These are phyloP conservation scores for Colletotrichum sp. DNA, from an alignment of 2,329 filamentous ascomycete genomes.

Conservation along the genomic window DNA sequence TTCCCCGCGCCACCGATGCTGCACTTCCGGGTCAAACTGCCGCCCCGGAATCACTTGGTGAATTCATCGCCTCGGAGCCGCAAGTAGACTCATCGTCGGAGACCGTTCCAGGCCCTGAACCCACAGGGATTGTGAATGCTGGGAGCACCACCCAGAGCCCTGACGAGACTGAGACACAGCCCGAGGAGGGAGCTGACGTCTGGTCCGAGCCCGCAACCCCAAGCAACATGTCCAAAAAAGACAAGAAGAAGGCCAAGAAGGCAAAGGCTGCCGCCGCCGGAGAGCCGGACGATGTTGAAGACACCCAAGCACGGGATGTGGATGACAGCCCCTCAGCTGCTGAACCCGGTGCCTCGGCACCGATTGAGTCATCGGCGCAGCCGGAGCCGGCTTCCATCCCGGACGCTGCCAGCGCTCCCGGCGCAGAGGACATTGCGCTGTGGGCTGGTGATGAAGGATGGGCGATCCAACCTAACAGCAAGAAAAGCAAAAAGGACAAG, in stretches of 20 bases:
- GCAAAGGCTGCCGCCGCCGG: slow-evolving; percentile 1
- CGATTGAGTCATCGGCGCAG: background rate
- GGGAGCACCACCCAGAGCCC: background rate
- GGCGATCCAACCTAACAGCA: slow-evolving; percentile 21
- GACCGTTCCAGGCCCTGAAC: background rate
- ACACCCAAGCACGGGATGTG: background rate
- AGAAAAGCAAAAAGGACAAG: slow-evolving; percentile 26
- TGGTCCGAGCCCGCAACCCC: slow-evolving; percentile 17
- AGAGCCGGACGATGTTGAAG: background rate
- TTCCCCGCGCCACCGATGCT: slow-evolving; percentile 5
- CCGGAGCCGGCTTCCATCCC: background rate
- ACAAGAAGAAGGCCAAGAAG: slow-evolving; percentile 24
- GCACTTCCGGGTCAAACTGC: background rate
- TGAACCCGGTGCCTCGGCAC: background rate
- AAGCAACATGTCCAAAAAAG: slow-evolving; percentile 27
- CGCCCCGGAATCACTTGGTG: slow-evolving; percentile 11
- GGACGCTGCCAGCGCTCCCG: background rate
- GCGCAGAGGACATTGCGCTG: background rate
- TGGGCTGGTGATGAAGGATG: slow-evolving; percentile 13
- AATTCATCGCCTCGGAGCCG: slow-evolving; percentile 6
- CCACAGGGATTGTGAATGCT: slow-evolving; percentile 3
- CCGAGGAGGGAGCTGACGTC: background rate
- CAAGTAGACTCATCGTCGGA: slow-evolving; percentile 6
- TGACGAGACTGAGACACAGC: background rate
- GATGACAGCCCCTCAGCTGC: background rate